Conservation (phyloP, 176 grass and related monocot genomes). For the Oropetium thomaeum region DNA sequence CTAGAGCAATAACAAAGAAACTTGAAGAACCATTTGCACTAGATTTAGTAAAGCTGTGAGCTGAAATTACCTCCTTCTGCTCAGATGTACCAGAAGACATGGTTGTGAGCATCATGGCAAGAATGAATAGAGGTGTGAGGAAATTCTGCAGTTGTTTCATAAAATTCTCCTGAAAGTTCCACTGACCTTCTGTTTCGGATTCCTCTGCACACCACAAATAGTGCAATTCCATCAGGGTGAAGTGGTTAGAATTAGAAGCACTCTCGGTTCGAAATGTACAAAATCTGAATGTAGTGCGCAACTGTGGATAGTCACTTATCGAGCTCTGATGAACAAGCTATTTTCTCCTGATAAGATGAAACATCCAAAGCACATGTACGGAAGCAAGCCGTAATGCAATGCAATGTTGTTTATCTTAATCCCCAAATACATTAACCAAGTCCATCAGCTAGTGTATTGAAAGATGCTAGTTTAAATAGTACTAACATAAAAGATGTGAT, state of each 20-base stretch:
- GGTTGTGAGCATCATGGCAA: slow-evolving; percentile 67
- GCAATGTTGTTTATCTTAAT: background rate
- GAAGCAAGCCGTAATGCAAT: background rate
- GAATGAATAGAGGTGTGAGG: slow-evolving; percentile 59
- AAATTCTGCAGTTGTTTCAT: slow-evolving; percentile 65
- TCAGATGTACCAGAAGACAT: slow-evolving; percentile 58
- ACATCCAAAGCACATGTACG: background rate
- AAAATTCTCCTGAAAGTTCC: slow-evolving; percentile 65
- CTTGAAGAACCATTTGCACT: background rate
- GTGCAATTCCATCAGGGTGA: background rate
- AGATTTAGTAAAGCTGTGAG: slow-evolving; percentile 4
- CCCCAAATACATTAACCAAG: background rate
- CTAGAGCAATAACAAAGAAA: background rate
- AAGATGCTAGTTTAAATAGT: background rate
- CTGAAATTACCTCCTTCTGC: slow-evolving; percentile 70
- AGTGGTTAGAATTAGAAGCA: background rate
- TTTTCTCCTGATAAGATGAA: background rate
- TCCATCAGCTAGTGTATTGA: background rate
- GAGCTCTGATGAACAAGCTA: background rate
- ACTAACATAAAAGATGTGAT: background rate
- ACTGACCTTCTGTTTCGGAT: slow-evolving; percentile 59
- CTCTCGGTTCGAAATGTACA: background rate
- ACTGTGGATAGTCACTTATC: background rate
- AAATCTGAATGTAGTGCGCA: background rate
- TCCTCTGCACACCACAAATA: slow-evolving; percentile 50